These are phyloP conservation scores for Colletotrichum horii DNA, from an alignment of 2,329 filamentous ascomycete species.

Conservation along the genomic window DNA sequence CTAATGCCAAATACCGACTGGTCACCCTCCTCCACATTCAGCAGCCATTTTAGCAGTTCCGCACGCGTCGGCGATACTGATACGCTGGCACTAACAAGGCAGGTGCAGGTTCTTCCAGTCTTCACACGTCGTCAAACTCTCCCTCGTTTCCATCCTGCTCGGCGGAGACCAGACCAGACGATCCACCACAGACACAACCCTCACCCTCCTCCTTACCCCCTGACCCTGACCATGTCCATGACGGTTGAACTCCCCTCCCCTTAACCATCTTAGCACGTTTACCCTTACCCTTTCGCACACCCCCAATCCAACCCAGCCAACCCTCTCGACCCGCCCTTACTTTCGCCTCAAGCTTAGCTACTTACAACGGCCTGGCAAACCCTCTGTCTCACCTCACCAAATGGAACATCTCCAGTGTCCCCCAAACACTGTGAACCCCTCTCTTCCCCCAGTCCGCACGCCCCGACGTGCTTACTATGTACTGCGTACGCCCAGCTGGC, in stretches of 20 bases:
- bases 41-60: background rate
- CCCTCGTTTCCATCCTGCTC: conserved; percentile 4
- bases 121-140: conserved; percentile 18
- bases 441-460: background rate
- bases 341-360: background rate
- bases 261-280: background rate
- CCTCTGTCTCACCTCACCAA: background rate
- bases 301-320: background rate
- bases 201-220: background rate
- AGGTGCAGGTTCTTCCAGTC: background rate
- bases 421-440: background rate
- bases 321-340: background rate
- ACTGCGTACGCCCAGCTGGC: background rate
- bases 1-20: background rate
- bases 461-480: background rate
- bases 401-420: background rate
- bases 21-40: background rate
- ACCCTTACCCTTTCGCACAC: background rate
- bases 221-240: background rate
- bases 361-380: background rate
- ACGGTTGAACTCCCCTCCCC: background rate
- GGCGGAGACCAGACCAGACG: conserved; percentile 15
- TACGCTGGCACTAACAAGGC: background rate
- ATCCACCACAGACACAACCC: conserved; percentile 19
- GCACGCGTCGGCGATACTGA: background rate